Conservation (phyloP, 768 basidiomycete species). For the Hygrophorus russula region DNA sequence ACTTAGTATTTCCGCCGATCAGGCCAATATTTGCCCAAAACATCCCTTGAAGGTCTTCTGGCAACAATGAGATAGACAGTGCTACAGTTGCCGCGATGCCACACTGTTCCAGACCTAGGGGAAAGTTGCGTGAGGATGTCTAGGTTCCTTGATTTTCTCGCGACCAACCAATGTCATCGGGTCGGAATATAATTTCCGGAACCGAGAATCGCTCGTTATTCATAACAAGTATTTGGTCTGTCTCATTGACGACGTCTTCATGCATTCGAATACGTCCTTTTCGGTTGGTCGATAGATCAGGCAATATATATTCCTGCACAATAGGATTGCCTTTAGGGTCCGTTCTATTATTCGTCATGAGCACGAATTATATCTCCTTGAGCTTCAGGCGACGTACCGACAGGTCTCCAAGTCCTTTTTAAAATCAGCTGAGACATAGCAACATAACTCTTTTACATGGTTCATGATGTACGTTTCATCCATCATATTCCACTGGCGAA, state of each 20-base stretch:
- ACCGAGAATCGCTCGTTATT: constrained; percentile 87
- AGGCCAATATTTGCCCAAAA: constrained; percentile 93
- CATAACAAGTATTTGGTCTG: constrained; percentile 70
- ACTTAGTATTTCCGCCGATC: constrained; percentile 73
- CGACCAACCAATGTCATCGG: constrained; percentile 74
- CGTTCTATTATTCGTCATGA: constrained; percentile 23
- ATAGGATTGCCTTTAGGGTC: constrained; percentile 53
- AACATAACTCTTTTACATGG: constrained; percentile 83
- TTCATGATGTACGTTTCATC: constrained; percentile 93
- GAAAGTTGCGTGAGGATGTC: neutral
- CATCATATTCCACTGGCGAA: constrained; percentile 98
- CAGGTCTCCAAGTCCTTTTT: constrained; percentile 63
- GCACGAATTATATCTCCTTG: constrained; percentile 11
- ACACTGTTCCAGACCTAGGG: constrained; percentile 61
- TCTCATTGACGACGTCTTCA: constrained; percentile 41
- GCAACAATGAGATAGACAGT: constrained; percentile 62
- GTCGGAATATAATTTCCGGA: constrained; percentile 87
- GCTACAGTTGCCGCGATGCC: constrained; percentile 74
- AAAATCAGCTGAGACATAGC: constrained; percentile 73
- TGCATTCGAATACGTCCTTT: constrained; percentile 43
- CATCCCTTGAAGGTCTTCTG: constrained; percentile 78
- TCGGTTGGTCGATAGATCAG: constrained; percentile 68
- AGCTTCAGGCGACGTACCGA: constrained; percentile 41
- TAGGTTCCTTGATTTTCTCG: neutral
- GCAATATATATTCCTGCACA: constrained; percentile 82